These are phyloP conservation scores for Salix dunnii DNA, from an alignment of 345 rosid genomes.

Conservation along the genomic window DNA sequence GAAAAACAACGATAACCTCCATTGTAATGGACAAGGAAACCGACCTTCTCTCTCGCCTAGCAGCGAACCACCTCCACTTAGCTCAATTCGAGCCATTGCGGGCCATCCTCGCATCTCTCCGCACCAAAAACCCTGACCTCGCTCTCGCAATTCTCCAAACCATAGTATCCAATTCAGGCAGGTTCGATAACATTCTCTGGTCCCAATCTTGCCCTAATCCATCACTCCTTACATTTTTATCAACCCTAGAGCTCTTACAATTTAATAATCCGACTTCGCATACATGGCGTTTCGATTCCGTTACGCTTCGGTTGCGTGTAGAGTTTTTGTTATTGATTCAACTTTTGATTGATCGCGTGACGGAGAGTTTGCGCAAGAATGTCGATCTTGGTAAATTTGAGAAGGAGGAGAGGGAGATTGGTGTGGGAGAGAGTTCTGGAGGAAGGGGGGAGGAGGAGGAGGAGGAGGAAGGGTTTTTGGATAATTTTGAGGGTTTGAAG, in stretches of 20 bases:
- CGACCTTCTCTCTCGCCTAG: conserved; percentile 73
- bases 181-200: conserved; percentile 68
- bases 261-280: conserved; percentile 45
- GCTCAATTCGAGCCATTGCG: conserved; percentile 93
- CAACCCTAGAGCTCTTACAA: conserved; percentile 68
- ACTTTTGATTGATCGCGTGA: conserved; percentile 50
- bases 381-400: conserved; percentile 35
- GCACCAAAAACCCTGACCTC: conserved; percentile 60
- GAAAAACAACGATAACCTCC: background rate
- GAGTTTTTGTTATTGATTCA: conserved; percentile 75
- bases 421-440: conserved; percentile 5
- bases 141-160: conserved; percentile 68
- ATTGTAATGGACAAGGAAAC: conserved; percentile 69
- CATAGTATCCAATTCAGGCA: conserved; percentile 68
- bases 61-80: conserved; percentile 82
- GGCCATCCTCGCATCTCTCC: conserved; percentile 72
- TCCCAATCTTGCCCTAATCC: conserved; percentile 75
- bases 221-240: conserved; percentile 63
- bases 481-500: conserved; percentile 49
- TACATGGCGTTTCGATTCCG: conserved; percentile 71
- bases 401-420: conserved; percentile 25
- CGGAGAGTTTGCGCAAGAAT: conserved; percentile 28
- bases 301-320: conserved; percentile 57
- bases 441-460: conserved; percentile 22
- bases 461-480: conserved; percentile 42